A percentile compares a stretch with the other conserved stretches of the same genome.
phyloP scores from a whole-genome alignment of 148 eudicot species.

The Nepenthes gracilis region DNA sequence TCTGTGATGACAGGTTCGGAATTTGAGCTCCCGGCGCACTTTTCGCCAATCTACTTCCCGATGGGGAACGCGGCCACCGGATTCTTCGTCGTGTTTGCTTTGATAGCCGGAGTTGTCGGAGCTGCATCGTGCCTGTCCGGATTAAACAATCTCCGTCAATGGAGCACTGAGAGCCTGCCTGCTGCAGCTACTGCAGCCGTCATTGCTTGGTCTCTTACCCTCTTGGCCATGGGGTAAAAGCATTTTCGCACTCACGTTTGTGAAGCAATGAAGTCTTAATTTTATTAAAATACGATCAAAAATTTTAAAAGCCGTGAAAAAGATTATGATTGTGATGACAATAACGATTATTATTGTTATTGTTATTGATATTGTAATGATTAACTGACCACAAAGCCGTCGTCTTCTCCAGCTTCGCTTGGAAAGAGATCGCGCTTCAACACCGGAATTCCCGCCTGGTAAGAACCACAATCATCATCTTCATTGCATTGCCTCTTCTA shows the following conservation, averaged over 20 bases:
- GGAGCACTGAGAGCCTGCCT: slow-evolving; percentile 42
- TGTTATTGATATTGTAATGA: no score
- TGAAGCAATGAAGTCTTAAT: neutral
- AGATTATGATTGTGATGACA: no score
- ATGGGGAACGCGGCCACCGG: slow-evolving; percentile 96
- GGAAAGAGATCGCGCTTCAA: slow-evolving; percentile 58
- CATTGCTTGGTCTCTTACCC: slow-evolving; percentile 76
- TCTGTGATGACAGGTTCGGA: slow-evolving; percentile 44
- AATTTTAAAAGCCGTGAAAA: no score
- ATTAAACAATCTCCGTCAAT: slow-evolving; percentile 38
- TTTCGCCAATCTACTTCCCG: slow-evolving; percentile 85
- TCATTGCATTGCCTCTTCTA: neutral
- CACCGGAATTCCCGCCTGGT: slow-evolving; percentile 59
- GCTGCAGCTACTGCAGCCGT: slow-evolving; percentile 47
- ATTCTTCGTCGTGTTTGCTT: slow-evolving; percentile 60
- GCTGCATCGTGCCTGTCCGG: slow-evolving; percentile 58
- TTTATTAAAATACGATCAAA: no score
- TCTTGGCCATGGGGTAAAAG: slow-evolving; percentile 82
- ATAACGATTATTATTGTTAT: no score
- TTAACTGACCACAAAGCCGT: neutral
- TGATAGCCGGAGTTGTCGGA: slow-evolving; percentile 89
- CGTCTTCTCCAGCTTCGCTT: slow-evolving; percentile 44
- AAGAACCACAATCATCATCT: slow-evolving; percentile 5
- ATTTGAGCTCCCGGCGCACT: slow-evolving; percentile 70
- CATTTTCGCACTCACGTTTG: neutral